A percentile compares a stretch with the other conserved stretches of the same genome.
Conservation (phyloP, 2,329 filamentous ascomycete species). For the Parascedosporium putredinis region DNA sequence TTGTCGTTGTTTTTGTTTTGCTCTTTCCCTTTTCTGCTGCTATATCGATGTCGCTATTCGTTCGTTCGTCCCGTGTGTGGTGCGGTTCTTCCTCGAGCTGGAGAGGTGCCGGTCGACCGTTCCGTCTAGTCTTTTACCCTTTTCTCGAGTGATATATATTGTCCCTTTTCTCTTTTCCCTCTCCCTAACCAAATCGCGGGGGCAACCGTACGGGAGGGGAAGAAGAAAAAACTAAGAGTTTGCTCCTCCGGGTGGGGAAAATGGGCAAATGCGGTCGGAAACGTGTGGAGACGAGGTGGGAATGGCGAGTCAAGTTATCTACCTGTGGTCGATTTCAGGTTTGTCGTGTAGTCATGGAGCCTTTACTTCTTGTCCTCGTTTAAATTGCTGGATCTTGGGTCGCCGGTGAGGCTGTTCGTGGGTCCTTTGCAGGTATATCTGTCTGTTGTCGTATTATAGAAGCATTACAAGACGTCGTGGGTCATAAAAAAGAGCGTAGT, state of each 20-base stretch:
- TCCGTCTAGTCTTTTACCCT: not conserved
- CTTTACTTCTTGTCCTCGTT: not conserved
- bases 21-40: not conserved
- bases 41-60: not conserved
- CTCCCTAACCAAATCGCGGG: too few relatives aligned
- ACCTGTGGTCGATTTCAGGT: not conserved
- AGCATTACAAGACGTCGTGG: not conserved
- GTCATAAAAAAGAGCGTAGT: not conserved
- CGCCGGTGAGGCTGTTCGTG: not conserved
- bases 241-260: not conserved
- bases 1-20: not conserved
- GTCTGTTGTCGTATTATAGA: not conserved
- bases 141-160: too few relatives aligned
- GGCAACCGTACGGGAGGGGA: too few relatives aligned
- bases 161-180: not conserved
- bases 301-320: not conserved
- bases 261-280: not conserved
- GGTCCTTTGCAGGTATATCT: not conserved
- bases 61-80: not conserved
- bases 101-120: not conserved
- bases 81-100: not conserved
- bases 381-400: too few relatives aligned
- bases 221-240: not conserved
- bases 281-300: not conserved
- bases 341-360: not conserved